phyloP scores from a whole-genome alignment of 2,329 filamentous ascomycete species.

The Pseudopyricularia cyperi region DNA sequence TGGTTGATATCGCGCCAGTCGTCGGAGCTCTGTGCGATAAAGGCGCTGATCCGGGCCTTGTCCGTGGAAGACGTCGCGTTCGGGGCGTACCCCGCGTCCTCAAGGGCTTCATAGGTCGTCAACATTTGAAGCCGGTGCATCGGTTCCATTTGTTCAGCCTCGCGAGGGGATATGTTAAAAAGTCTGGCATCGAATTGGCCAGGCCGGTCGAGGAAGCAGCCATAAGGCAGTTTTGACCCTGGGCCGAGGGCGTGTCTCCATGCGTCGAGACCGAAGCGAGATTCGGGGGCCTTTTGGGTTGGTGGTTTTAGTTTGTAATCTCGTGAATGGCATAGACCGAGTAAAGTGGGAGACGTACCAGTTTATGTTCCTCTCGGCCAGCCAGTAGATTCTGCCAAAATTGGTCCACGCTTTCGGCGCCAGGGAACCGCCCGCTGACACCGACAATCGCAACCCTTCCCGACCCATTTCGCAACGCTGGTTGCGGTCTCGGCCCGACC shows the following conservation, averaged over 20 bases:
- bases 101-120: conserved; percentile 68
- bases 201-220: conserved; percentile 57
- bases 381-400: background rate
- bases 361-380: background rate
- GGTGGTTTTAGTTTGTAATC: too few species aligned
- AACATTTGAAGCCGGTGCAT: conserved; percentile 61
- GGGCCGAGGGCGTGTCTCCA: background rate
- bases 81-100: conserved; percentile 59
- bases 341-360: background rate
- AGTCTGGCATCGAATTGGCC: conserved; percentile 65
- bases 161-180: conserved; percentile 74
- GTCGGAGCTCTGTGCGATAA: conserved; percentile 65
- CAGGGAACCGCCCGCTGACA: background rate
- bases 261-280: background rate
- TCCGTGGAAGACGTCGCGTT: conserved; percentile 55
- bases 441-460: background rate
- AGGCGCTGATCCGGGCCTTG: conserved; percentile 48
- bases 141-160: conserved; percentile 64
- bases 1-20: conserved; percentile 69
- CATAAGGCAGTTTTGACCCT: conserved; percentile 26
- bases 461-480: background rate
- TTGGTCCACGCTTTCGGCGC: background rate
- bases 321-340: background rate
- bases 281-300: background rate
- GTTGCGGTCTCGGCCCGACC: background rate